Base-by-base conservation (phyloP, 1,139 yeast genomes). In the Casaregolazyma suthepensis region DNA sequence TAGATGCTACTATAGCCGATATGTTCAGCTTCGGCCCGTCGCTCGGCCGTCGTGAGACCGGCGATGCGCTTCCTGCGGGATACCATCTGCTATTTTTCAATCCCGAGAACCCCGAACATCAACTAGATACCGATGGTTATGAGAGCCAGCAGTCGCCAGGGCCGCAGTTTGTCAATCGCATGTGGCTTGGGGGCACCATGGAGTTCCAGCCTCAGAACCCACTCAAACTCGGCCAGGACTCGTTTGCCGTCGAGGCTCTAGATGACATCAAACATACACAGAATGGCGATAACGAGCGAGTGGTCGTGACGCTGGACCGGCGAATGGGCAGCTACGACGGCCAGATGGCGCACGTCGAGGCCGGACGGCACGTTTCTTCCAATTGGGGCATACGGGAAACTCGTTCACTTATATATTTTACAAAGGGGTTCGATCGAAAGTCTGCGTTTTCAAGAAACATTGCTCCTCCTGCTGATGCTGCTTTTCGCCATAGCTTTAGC, bases 151-250 rank as follows among this genome's bases (percentile, higher is more conserved):
- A 87, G 66, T 83, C 93, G 0, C 96, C 96, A 0, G 62, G 62
- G 2, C 72, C 63, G 6, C 51, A 52, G 19, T 88, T 74, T 64
- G 70, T 71, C 23, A 72, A 94, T 56, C 72, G 97, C 38, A 78
- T 91, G 82, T 91, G 97, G 97, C 83, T 80, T 0, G 82, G 83
- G 43, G 97, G 97, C 1, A 67, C 75, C 23, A 69, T 88, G 29
- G 69, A 68, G 76, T 79, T 64, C 62, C 66, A 62, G 48, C 53
- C 52, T 7, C 57, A 57, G 0, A 62, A 68, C n/a, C 69, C 74
- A 0, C 57, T 82, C 3, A 49, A 45, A 9, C 66, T 75, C 35
- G 76, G 77, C 6, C 65, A 66, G 15, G 59, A 61, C 1, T 64
- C 70, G 0, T 42, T 48, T 4, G 65, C 69, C 50, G 44, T 50